These are phyloP conservation scores for Paramecium biaurelia DNA, from an alignment of 73 alveolate species.

Conservation along the genomic window DNA sequence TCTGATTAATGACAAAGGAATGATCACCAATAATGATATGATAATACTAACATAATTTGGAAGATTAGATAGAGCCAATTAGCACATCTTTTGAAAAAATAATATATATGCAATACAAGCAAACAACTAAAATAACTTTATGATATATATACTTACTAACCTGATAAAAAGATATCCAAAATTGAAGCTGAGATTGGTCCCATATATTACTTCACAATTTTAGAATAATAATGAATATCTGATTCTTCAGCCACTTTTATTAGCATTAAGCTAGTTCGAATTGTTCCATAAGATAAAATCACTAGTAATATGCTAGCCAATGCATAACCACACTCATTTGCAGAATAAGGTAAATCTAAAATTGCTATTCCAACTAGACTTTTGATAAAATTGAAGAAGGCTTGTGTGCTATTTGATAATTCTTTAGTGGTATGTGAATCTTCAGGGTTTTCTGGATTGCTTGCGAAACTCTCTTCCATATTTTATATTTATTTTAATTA, in stretches of 20 bases:
- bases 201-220: not conserved
- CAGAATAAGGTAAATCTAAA: slow-evolving; percentile 37
- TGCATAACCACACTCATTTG: not conserved
- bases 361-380: slow-evolving; percentile 31
- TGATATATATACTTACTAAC: not conserved
- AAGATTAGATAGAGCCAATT: not conserved
- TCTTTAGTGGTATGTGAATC: not conserved
- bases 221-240: not conserved
- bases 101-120: slow-evolving; percentile 38
- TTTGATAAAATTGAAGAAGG: slow-evolving; percentile 25
- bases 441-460: not conserved
- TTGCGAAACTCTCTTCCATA: not conserved
- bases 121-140: not conserved
- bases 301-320: not conserved
- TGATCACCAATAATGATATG: not conserved
- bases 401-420: not conserved
- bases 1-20: not conserved
- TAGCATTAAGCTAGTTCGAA: slow-evolving; percentile 6
- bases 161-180: not conserved
- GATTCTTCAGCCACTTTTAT: slow-evolving; percentile 1
- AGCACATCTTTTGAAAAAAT: not conserved
- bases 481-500: not conserved
- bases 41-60: not conserved
- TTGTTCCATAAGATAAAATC: slow-evolving; percentile 28
- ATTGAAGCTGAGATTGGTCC: not conserved